phyloP scores from a whole-genome alignment of 805 yeast species.

The Metschnikowia proteae region DNA sequence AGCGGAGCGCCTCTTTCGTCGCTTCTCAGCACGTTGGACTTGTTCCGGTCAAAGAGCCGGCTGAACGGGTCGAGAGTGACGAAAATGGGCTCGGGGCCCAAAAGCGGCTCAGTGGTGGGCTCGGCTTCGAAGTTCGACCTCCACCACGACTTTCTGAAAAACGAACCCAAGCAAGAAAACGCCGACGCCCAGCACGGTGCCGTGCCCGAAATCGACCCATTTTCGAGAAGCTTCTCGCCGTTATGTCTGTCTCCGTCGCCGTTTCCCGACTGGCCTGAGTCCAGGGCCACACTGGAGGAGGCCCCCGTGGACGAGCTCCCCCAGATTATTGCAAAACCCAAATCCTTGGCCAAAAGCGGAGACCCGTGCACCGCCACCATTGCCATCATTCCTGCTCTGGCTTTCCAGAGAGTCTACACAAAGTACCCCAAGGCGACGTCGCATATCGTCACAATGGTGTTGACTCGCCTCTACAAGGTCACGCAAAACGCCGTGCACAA shows the following conservation, averaged over 20 bases:
- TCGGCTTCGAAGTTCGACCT: no score
- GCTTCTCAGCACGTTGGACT: constrained; percentile 68
- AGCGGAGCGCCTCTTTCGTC: constrained; percentile 85
- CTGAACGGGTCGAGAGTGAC: no score
- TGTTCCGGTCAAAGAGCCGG: constrained; percentile 43
- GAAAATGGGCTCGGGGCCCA: not conserved
- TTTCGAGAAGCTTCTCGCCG: not conserved
- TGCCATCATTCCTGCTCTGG: constrained; percentile 84
- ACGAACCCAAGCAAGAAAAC: not conserved
- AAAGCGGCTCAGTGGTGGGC: no score
- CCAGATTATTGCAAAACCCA: constrained; percentile 68
- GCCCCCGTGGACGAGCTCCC: constrained; percentile 19
- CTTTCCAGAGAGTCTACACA: constrained; percentile 66
- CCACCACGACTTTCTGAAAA: not conserved
- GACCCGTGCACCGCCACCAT: constrained; percentile 57
- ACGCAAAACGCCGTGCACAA: constrained; percentile 87
- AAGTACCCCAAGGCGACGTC: constrained; percentile 88
- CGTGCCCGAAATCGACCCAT: not conserved
- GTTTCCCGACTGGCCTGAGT: not conserved
- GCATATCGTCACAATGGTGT: constrained; percentile 88
- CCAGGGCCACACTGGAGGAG: not conserved
- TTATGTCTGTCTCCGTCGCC: not conserved
- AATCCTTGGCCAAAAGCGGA: constrained; percentile 14
- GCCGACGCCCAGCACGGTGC: not conserved
- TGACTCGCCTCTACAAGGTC: constrained; percentile 82